Evolutionary conservation across 306 rosid genomes (phyloP).

Genomic region (Sechiopsis laciniata): DNA sequence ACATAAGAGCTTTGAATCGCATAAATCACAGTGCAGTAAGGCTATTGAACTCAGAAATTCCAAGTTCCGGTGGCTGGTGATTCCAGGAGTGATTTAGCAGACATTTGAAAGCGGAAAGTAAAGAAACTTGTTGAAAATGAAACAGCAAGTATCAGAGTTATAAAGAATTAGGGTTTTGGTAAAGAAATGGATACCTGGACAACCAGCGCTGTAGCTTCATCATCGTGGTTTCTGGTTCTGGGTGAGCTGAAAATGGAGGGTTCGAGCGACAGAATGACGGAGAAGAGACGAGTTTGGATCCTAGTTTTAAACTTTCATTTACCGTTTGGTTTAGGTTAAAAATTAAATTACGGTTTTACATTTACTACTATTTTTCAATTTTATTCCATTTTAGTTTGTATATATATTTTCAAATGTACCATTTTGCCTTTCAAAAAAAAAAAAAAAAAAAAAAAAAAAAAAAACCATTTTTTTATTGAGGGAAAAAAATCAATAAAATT

Average conservation of each 20-base stretch:
- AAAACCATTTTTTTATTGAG: too few relatives aligned
- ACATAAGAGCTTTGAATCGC: background rate
- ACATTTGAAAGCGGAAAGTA: background rate
- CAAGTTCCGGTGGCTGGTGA: too few relatives aligned
- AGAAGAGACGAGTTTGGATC: background rate
- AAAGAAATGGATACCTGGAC: background rate
- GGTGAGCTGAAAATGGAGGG: constrained; percentile 11
- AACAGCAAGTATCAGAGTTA: background rate
- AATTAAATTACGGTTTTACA: too few relatives aligned
- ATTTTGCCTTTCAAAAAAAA: too few relatives aligned
- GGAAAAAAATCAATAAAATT: too few relatives aligned
- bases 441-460: too few relatives aligned
- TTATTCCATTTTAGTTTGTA: too few relatives aligned
- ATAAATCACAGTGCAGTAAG: background rate
- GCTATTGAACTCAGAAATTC: background rate
- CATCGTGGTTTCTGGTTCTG: constrained; percentile 2
- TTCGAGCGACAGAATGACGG: background rate
- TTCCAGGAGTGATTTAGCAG: background rate
- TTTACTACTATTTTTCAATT: too few relatives aligned
- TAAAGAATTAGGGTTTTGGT: too few relatives aligned
- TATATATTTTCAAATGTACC: too few relatives aligned
- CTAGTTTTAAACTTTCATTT: background rate
- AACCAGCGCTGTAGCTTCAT: constrained; percentile 17
- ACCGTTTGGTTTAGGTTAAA: too few relatives aligned
- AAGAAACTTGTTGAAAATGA: background rate